Base-by-base conservation (phyloP, 202 grass and related monocot species). In the Brachypodium distachyon region DNA sequence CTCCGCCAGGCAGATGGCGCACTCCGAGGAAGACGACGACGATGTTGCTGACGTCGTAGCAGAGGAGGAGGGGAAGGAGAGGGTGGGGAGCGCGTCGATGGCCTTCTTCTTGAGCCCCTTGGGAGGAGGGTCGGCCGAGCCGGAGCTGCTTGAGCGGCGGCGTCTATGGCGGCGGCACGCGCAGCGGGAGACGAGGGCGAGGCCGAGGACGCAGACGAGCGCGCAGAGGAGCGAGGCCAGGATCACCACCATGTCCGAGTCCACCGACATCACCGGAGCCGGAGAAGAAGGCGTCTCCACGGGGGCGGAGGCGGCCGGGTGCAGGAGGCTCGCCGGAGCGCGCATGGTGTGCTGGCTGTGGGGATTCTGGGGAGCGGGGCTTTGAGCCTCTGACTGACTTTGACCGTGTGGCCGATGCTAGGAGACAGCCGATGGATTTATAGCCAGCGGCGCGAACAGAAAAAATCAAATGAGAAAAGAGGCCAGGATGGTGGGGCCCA, bases 151-250 rank as follows among this genome's bases (percentile, higher is more conserved):
- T n/a, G n/a, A n/a, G n/a, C n/a, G n/a, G n/a, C n/a, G n/a, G 82
- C 77, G 4, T 73, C 77, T 47, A 87, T 81, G 29, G 29, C 78
- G 40, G 49, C 12, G 57, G 61, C 39, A 56, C 52, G 52, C 23
- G 52, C 25, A 27, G 4, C 52, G 52, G 32, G 49, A 39, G 2
- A 23, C 4, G 28, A 29, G 25, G 6, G 59, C 12, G 36, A 44
- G 83, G 18, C 83, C 88, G 12, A 87, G 79, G 4, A 83, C 73
- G 43, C 88, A 87, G 31, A 83, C 67, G 34, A 90, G 51, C 0
- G 83, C 87, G 60, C 87, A 90, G 3, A 90, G 46, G 28, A 90
- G 84, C 17, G 87, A 81, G 0, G 87, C 87, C 6, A 90, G 79
- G 61, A 90, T 83, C 0, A 90, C 79, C 18, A 86, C 79, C 72